A percentile compares a stretch with the other conserved stretches of the same genome.
Conservation (phyloP, 164 flowering plant species). For the Platanus orientalis region DNA sequence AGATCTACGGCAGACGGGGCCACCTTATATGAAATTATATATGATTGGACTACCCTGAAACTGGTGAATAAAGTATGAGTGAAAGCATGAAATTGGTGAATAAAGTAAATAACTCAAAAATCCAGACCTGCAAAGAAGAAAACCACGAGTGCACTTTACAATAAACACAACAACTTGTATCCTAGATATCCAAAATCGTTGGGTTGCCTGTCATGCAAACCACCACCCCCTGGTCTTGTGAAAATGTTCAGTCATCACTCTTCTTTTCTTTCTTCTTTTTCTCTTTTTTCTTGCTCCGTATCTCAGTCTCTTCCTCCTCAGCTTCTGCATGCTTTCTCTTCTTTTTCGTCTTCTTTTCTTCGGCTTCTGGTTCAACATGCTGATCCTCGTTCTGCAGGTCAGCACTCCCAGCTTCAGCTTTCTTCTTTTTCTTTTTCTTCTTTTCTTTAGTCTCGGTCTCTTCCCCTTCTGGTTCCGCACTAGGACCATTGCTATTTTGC, state of each 20-base stretch:
- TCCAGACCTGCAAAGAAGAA: no score
- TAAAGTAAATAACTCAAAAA: no score
- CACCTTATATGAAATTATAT: no score
- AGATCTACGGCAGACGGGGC: no score
- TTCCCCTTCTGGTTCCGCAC: slow-evolving; percentile 21
- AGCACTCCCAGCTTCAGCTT: slow-evolving; percentile 15
- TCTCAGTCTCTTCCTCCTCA: slow-evolving; percentile 29
- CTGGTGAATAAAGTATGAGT: no score
- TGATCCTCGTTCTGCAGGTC: slow-evolving; percentile 9
- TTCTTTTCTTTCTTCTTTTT: slow-evolving; percentile 46
- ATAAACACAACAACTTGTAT: no score
- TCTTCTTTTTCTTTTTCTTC: slow-evolving; percentile 32
- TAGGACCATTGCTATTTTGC: slow-evolving; percentile 6
- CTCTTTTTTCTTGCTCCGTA: slow-evolving; percentile 33
- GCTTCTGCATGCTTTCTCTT: slow-evolving; percentile 42
- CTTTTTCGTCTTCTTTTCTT: slow-evolving; percentile 40
- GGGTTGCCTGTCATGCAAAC: background rate
- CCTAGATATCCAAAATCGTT: slow-evolving; percentile 9
- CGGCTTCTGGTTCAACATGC: slow-evolving; percentile 17
- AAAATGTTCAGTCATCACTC: slow-evolving; percentile 14
- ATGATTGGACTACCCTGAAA: no score
- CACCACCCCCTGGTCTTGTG: background rate
- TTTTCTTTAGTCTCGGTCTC: slow-evolving; percentile 10
- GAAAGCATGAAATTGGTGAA: no score
- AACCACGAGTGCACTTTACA: no score